Percentiles rank a stretch among this genome's conserved stretches.
Conservation (phyloP, 805 yeast genomes). For the Pichia sporocuriosa region DNA sequence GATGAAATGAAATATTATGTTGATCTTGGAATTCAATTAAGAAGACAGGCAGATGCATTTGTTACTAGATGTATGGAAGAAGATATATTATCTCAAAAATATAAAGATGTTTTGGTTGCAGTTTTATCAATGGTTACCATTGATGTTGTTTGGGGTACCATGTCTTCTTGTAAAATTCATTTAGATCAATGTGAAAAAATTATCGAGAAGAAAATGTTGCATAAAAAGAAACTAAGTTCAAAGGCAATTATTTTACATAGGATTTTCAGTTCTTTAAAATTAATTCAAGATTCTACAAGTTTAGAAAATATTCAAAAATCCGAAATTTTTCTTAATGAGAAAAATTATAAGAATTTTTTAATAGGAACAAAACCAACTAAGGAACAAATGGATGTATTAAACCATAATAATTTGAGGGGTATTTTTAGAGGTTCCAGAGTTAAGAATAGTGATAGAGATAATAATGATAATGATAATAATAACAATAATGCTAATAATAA, state of each 20-base stretch:
- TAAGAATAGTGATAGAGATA: neutral
- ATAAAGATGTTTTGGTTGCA: conserved; percentile 79
- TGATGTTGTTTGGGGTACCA: conserved; percentile 86
- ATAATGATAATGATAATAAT: neutral
- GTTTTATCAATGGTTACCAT: conserved; percentile 81
- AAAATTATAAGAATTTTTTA: conserved; percentile 29
- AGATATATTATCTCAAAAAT: conserved; percentile 53
- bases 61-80: conserved; percentile 50
- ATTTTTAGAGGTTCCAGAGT: conserved; percentile 17
- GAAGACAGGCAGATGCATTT: conserved; percentile 68
- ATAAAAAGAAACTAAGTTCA: conserved; percentile 58
- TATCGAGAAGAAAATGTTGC: conserved; percentile 60
- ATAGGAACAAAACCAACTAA: conserved; percentile 25
- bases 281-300: conserved; percentile 73
- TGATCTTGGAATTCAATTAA: conserved; percentile 63
- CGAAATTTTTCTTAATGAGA: conserved; percentile 31
- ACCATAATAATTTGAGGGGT: conserved; percentile 21
- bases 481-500: conserved; percentile 2
- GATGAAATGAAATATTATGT: conserved; percentile 63
- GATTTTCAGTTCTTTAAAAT: conserved; percentile 65
- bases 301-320: conserved; percentile 30
- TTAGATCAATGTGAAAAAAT: conserved; percentile 71
- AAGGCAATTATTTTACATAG: conserved; percentile 76
- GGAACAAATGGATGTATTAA: conserved; percentile 22
- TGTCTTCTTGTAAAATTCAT: conserved; percentile 76